Evolutionary conservation across 805 yeast genomes (phyloP).

Genomic region (Nakazawaea laoshanensis): DNA sequence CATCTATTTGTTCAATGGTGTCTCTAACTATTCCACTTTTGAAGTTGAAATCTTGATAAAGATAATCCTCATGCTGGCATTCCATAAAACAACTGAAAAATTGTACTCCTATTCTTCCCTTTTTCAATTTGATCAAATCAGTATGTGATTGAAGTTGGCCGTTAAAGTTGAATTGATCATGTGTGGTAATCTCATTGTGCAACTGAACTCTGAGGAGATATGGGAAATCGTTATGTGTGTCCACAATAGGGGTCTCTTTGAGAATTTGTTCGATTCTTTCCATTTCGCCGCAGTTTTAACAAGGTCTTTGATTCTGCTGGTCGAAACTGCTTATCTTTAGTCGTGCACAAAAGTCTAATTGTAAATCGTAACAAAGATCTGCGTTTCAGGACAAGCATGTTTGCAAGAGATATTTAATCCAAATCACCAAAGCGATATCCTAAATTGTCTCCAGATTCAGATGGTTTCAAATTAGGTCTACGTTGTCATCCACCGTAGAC

Average conservation of each 20-base stretch:
- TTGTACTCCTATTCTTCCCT: conserved; percentile 40
- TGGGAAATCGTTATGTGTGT: conserved; percentile 45
- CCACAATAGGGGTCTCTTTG: conserved; percentile 29
- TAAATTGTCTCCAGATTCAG: too few species aligned
- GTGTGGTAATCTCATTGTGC: conserved; percentile 30
- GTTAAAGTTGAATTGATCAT: conserved; percentile 31
- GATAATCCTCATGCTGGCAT: conserved; percentile 26
- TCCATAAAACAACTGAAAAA: conserved; percentile 43
- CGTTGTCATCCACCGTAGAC: too few species aligned
- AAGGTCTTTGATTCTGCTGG: conserved; percentile 4
- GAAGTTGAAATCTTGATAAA: conserved; percentile 35
- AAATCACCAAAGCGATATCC: too few species aligned
- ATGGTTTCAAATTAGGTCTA: too few species aligned
- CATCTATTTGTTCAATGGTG: conserved; percentile 47
- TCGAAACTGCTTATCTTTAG: too few species aligned
- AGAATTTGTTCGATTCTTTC: conserved; percentile 4
- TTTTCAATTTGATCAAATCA: conserved; percentile 29
- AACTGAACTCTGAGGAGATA: conserved; percentile 36
- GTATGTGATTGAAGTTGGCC: conserved; percentile 33
- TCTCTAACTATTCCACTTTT: conserved; percentile 38
- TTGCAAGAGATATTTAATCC: too few species aligned
- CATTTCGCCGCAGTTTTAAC: conserved; percentile 2
- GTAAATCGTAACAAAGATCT: too few species aligned
- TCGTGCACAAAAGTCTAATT: too few species aligned
- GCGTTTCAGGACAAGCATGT: too few species aligned